phyloP scores from a whole-genome alignment of 1,139 yeast species.

The Protomyces lactucae-debilis region DNA sequence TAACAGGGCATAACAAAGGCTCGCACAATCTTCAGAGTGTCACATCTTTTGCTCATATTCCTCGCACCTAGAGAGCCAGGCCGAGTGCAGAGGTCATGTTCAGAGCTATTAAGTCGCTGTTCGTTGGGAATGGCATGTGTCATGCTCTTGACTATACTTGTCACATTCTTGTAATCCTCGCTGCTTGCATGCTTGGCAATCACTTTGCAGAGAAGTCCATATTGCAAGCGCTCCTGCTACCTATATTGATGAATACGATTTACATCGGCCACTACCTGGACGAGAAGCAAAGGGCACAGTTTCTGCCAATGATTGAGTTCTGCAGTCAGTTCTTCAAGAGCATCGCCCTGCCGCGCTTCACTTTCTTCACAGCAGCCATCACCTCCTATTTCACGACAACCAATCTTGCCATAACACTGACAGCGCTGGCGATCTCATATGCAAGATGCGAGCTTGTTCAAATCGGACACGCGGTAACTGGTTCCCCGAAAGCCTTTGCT shows the following conservation, averaged over 20 bases:
- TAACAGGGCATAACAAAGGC: too few relatives aligned
- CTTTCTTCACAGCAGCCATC: constrained; percentile 9
- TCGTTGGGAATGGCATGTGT: background rate
- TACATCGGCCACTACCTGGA: constrained; percentile 7
- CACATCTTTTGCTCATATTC: too few relatives aligned
- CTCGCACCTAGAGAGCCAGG: too few relatives aligned
- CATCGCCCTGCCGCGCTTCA: background rate
- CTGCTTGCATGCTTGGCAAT: background rate
- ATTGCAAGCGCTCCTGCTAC: background rate
- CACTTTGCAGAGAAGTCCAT: background rate
- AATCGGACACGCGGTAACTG: background rate
- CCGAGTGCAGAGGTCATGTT: background rate
- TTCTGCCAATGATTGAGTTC: background rate
- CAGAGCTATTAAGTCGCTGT: background rate
- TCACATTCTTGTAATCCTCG: background rate
- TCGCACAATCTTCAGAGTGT: too few relatives aligned
- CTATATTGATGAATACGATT: background rate
- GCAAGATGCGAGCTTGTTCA: background rate
- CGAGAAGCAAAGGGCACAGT: constrained; percentile 1
- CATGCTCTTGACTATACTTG: background rate
- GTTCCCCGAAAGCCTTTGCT: background rate
- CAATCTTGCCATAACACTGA: background rate
- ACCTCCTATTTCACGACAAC: background rate
- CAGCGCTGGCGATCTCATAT: background rate
- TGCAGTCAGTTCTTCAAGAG: constrained; percentile 1